These are phyloP conservation scores for Fusarium xyrophilum DNA, from an alignment of 2,329 filamentous ascomycete species.

Conservation along the genomic window DNA sequence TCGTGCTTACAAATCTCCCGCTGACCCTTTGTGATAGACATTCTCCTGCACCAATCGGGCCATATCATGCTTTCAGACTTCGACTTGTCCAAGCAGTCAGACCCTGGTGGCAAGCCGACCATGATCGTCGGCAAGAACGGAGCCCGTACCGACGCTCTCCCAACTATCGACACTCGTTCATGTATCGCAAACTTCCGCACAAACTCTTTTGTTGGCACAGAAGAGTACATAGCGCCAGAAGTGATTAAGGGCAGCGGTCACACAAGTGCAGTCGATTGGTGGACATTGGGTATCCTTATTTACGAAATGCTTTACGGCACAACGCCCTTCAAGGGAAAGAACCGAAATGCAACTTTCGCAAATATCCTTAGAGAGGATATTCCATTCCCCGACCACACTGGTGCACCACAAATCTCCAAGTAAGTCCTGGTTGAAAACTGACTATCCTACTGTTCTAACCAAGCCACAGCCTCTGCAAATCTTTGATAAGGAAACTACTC, in stretches of 20 bases:
- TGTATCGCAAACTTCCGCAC: constrained; percentile 98
- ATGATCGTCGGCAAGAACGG: constrained; percentile 96
- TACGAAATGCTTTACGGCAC: constrained; percentile 99
- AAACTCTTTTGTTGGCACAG: constrained; percentile 97
- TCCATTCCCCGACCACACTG: constrained; percentile 88
- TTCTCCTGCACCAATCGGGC: constrained; percentile 96
- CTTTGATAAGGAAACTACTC: constrained; percentile 90
- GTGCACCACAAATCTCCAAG: constrained; percentile 88
- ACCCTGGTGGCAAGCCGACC: constrained; percentile 91
- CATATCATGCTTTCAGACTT: constrained; percentile 99
- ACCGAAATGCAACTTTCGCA: constrained; percentile 95
- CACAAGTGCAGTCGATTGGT: constrained; percentile 99
- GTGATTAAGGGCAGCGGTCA: constrained; percentile 99
- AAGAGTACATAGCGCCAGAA: constrained; percentile 98
- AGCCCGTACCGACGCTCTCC: constrained; percentile 82
- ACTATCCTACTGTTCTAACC: neutral
- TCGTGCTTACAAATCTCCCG: constrained; percentile 5
- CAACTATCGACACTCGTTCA: constrained; percentile 97
- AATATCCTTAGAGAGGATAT: constrained; percentile 97
- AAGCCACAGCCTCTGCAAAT: constrained; percentile 84
- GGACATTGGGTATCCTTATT: constrained; percentile 95
- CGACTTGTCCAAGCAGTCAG: constrained; percentile 97
- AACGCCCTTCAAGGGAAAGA: constrained; percentile 99
- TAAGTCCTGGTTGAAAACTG: constrained; percentile 56
- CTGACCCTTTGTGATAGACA: constrained; percentile 65